Base-by-base conservation (phyloP, 2,329 filamentous ascomycete genomes). In the Myriosclerotinia scirpicola region DNA sequence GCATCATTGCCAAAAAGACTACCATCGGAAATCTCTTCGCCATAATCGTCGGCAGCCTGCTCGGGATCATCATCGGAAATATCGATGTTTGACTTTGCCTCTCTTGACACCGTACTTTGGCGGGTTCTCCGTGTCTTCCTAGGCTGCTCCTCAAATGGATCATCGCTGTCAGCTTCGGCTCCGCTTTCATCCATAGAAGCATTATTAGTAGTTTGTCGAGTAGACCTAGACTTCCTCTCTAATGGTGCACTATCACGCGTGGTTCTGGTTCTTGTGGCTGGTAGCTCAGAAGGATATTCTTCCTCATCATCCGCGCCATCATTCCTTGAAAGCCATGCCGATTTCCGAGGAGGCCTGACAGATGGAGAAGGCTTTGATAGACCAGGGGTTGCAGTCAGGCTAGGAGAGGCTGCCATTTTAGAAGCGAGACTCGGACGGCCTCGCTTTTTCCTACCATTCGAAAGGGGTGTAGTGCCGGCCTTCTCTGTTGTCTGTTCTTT, bases 271-370 rank as follows among this genome's bases (percentile, higher is more conserved):
- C 50, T 66, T 9, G 34, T 54, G 14, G 11, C 38, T 40, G 26
- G 56, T 36, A 38, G 26, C 22, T 56, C 55, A 40, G 46, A 65
- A 8, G 20, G 14, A 26, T 60, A 30, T 9, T 60, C 68, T 15
- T 64, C 67, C 7, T 63, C 65, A 20, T 53, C 42, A 63, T 73
- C 67, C 46, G 67, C 54, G 5, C 69, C 72, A 60, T 73, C 69
- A 42, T 73, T 75, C 15, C 72, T 69, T 44, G 71, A 68, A 61
- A 74, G 71, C 73, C 73, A 75, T 52, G 66, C 69, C 15, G 73
- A 74, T 46, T 71, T 72, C 36, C 72, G 71, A 30, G 68, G 67
- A 56, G 70, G 65, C 62, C 71, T 72, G 38, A 65, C 69, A 14
- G 67, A 65, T 50, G 69, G 70, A 26, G 68, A 59, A 26, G n/a